Percentiles rank a stretch among this genome's conserved stretches.
phyloP scores from a whole-genome alignment of 2,329 filamentous ascomycete species.

The Penicillium sclerotigenum region DNA sequence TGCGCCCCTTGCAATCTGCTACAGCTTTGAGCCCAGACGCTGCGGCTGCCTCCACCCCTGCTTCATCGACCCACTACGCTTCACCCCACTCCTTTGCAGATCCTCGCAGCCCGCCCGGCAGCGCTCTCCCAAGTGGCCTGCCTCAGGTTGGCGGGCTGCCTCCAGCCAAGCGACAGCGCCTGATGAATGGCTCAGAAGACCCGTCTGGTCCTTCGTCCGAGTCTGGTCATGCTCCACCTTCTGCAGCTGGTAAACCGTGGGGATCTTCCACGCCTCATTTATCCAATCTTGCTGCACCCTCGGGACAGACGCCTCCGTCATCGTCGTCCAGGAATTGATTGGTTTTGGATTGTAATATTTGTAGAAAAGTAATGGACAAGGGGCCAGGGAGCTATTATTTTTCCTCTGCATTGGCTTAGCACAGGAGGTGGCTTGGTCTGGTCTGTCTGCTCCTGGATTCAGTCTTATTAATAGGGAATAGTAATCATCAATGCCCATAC shows the following conservation, averaged over 20 bases:
- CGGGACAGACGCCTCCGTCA: constrained; percentile 24
- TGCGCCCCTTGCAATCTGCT: constrained; percentile 22
- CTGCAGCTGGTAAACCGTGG: constrained; percentile 15
- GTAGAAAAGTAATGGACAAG: not conserved
- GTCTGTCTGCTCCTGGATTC: not conserved
- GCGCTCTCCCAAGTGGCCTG: constrained; percentile 14
- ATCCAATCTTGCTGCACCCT: constrained; percentile 26
- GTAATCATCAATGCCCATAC: not conserved
- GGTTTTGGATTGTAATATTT: not conserved
- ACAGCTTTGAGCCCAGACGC: constrained; percentile 28
- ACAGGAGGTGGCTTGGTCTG: not conserved
- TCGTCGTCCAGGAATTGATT: constrained; percentile 11
- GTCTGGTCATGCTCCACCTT: constrained; percentile 4
- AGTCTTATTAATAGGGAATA: not conserved
- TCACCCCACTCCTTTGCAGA: constrained; percentile 33
- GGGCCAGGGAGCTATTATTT: not conserved
- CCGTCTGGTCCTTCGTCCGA: constrained; percentile 10
- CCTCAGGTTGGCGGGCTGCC: constrained; percentile 12
- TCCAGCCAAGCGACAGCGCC: constrained; percentile 35
- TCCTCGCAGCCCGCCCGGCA: constrained; percentile 17
- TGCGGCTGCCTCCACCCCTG: constrained; percentile 25
- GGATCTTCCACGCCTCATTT: constrained; percentile 20
- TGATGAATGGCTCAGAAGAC: constrained; percentile 35
- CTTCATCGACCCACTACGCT: constrained; percentile 29
- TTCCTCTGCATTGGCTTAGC: not conserved